Evolutionary conservation across 371 early-diverging fungal genomes (phyloP).

Genomic region (Rhizopus arrhizus): DNA sequence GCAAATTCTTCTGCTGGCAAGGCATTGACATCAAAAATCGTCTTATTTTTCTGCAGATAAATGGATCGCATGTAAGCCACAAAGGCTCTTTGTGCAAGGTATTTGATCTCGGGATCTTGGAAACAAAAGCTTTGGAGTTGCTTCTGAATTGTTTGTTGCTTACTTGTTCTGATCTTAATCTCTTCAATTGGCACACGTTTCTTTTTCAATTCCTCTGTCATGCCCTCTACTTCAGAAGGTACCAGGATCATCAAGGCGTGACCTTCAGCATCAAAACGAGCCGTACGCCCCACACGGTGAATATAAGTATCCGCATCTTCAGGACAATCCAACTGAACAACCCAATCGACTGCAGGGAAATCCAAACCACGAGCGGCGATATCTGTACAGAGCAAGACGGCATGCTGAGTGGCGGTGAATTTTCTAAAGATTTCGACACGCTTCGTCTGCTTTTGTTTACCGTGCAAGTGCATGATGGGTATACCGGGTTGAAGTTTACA

Average conservation of each 20-base stretch:
- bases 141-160: slow-evolving; percentile 74
- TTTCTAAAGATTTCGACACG: slow-evolving; percentile 89
- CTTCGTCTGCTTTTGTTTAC: slow-evolving; percentile 93
- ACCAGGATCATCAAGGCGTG: slow-evolving; percentile 83
- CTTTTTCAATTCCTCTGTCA: slow-evolving; percentile 70
- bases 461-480: slow-evolving; percentile 88
- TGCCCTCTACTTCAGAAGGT: slow-evolving; percentile 86
- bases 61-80: slow-evolving; percentile 92
- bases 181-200: slow-evolving; percentile 85
- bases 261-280: slow-evolving; percentile 89
- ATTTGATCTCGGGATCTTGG: slow-evolving; percentile 92
- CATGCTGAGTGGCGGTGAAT: slow-evolving; percentile 74
- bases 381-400: slow-evolving; percentile 92
- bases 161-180: slow-evolving; percentile 80
- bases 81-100: slow-evolving; percentile 93
- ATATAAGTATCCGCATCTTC: slow-evolving; percentile 96
- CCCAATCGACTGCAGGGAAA: slow-evolving; percentile 98
- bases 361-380: slow-evolving; percentile 98
- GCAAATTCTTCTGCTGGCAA: slow-evolving; percentile 90
- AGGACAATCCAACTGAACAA: slow-evolving; percentile 97
- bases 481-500: slow-evolving; percentile 94
- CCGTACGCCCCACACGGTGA: slow-evolving; percentile 98
- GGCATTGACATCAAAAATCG: slow-evolving; percentile 80
- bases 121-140: slow-evolving; percentile 91
- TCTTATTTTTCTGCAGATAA: slow-evolving; percentile 86